These are phyloP conservation scores for Ophiognomonia clavigignenti-juglandacearum DNA, from an alignment of 2,329 filamentous ascomycete genomes.

Conservation along the genomic window DNA sequence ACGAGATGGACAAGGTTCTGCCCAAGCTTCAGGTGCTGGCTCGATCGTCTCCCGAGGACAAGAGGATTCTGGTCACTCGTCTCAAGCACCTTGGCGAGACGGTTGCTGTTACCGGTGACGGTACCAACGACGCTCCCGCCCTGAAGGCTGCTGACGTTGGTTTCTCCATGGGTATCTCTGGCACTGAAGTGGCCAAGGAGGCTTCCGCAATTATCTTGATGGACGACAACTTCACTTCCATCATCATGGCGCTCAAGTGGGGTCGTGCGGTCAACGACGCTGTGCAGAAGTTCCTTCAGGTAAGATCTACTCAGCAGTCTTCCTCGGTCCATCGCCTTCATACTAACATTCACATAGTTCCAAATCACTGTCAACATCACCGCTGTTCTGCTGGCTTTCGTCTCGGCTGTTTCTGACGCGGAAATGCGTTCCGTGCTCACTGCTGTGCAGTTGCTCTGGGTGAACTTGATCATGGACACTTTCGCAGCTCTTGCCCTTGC, in stretches of 20 bases:
- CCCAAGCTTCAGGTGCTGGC: constrained; percentile 68
- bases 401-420: constrained; percentile 72
- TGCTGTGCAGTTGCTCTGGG: constrained; percentile 90
- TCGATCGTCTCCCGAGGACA: constrained; percentile 71
- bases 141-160: constrained; percentile 63
- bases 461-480: constrained; percentile 97
- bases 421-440: constrained; percentile 66
- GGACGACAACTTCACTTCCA: constrained; percentile 63
- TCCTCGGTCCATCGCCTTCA: constrained; percentile 43
- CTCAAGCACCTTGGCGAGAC: constrained; percentile 71
- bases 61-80: constrained; percentile 65
- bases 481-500: constrained; percentile 85
- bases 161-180: constrained; percentile 64
- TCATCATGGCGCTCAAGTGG: constrained; percentile 64
- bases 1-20: constrained; percentile 62
- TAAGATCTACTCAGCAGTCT: constrained; percentile 21
- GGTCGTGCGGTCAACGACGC: constrained; percentile 70
- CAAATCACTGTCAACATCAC: constrained; percentile 89
- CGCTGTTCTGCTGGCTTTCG: constrained; percentile 80
- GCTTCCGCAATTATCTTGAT: constrained; percentile 63
- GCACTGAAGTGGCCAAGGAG: constrained; percentile 64
- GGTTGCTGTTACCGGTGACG: constrained; percentile 74
- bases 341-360: constrained; percentile 56
- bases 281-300: constrained; percentile 71
- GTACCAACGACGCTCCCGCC: constrained; percentile 62